Evolutionary conservation across 2,329 filamentous ascomycete genomes (phyloP).

Genomic region (Neoascochyta sp.): DNA sequence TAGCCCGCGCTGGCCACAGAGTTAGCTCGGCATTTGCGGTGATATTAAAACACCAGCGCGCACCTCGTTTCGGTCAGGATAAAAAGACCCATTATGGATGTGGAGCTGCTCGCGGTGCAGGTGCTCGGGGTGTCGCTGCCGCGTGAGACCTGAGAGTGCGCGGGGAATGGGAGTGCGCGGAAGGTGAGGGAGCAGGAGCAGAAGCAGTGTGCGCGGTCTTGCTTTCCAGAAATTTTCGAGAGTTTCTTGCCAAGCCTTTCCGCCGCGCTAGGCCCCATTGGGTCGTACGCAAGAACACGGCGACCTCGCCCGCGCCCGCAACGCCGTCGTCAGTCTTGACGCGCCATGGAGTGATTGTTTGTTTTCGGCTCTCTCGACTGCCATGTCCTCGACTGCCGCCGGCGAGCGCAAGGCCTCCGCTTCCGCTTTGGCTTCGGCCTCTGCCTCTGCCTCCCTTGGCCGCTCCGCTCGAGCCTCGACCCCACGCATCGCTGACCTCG

Average conservation of each 20-base stretch:
- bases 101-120: conserved; percentile 5
- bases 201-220: conserved; percentile 9
- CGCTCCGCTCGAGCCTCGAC: conserved; percentile 31
- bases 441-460: conserved; percentile 22
- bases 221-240: too few species aligned
- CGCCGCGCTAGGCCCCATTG: too few species aligned
- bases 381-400: too few species aligned
- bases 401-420: conserved; percentile 34
- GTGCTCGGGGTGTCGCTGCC: conserved; percentile 9
- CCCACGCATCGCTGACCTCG: conserved; percentile 35
- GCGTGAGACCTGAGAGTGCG: conserved; percentile 7
- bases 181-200: background rate
- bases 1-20: conserved; percentile 76
- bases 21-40: too few species aligned
- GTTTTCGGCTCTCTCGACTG: too few species aligned
- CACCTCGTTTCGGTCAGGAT: conserved; percentile 37
- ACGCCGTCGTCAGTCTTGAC: too few species aligned
- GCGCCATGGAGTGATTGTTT: too few species aligned
- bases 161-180: conserved; percentile 12
- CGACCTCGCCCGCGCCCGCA: too few species aligned
- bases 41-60: too few species aligned
- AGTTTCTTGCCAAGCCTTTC: too few species aligned
- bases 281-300: too few species aligned
- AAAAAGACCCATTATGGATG: conserved; percentile 43
- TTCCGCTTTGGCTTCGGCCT: too few species aligned